Base-by-base conservation (phyloP, 1,284 basidiomycete genomes). In the Ustilago tritici region DNA sequence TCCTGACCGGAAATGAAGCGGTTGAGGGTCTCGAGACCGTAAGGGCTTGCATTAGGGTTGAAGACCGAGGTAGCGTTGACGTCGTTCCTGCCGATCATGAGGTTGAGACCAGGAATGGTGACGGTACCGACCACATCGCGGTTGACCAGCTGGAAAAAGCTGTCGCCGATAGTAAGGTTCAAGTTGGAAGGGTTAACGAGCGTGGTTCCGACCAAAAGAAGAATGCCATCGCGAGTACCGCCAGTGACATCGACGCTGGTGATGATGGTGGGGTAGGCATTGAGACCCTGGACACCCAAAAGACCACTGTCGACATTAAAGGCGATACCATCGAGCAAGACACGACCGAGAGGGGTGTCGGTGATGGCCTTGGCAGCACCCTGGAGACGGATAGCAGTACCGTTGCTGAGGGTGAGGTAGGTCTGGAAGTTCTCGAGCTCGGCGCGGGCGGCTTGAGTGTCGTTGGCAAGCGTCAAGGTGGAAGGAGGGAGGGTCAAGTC, bases 161-260 rank as follows among this genome's bases (percentile, higher is more conserved):
- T 78, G 69, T 84, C 79, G 49, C 85, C 85, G 12, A 81, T 70
- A 47, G 58, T 85, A 31, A 93, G 86, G 69, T 91, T 89, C 72
- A 93, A 87, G 82, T 90, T 92, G 23, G 91, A 92, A 3, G 92
- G 92, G 83, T 93, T 93, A 81, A 88, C 83, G n/a, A 93, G 91
- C 31, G 79, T 77, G 52, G 84, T 82, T 68, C 89, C 87, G 65
- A 93, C 92, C 15, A 85, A 88, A 56, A 93, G 89, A 11, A 88
- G 86, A 65, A 93, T 89, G 31, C 89, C 91, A 32, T 91, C 89
- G n/a, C 85, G 80, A 4, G 90, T 90, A 31, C 92, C 93, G 60
- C 92, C 92, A 12, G 89, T 81, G 3, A 93, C 91, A 82, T 93
- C 92, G 34, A 93, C 91, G 12, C 84, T 87, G 53, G 89, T 87